A percentile compares a stretch with the other conserved stretches of the same genome.
Conservation (phyloP, 106 monocot genomes). For the Dendrobium officinale region DNA sequence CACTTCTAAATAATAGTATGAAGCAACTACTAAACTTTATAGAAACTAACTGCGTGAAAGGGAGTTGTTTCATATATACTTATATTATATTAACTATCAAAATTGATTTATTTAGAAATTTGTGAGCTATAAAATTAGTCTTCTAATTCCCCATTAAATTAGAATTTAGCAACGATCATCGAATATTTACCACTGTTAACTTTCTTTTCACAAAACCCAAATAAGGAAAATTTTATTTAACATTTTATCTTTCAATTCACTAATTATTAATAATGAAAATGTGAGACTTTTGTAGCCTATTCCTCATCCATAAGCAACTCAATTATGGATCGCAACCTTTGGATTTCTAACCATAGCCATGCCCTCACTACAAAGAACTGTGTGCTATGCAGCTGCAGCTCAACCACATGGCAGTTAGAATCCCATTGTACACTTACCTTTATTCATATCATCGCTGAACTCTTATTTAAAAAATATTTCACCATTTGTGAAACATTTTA, state of each 20-base stretch:
- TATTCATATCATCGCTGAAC: not conserved
- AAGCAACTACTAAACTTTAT: no score
- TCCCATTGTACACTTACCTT: not conserved
- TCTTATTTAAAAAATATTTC: not conserved
- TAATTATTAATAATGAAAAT: not conserved
- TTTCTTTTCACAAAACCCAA: not conserved
- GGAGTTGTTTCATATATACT: no score
- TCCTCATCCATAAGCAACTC: constrained; percentile 32
- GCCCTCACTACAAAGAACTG: constrained; percentile 41
- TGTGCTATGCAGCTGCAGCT: constrained; percentile 38
- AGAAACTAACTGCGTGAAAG: no score
- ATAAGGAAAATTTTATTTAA: not conserved
- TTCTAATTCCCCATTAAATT: not conserved
- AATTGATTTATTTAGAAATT: not conserved
- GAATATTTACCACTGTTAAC: not conserved
- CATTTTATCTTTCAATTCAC: not conserved
- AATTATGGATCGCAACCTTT: constrained; percentile 22
- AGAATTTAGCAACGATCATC: not conserved
- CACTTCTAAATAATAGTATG: no score
- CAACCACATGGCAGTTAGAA: constrained; percentile 29
- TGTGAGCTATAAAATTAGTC: not conserved
- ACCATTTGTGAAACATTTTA: not conserved
- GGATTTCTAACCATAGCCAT: constrained; percentile 37
- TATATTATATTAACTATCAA: no score
- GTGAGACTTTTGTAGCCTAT: constrained; percentile 20